Conservation (phyloP, 106 monocot species). For the Narthecium ossifragum region DNA sequence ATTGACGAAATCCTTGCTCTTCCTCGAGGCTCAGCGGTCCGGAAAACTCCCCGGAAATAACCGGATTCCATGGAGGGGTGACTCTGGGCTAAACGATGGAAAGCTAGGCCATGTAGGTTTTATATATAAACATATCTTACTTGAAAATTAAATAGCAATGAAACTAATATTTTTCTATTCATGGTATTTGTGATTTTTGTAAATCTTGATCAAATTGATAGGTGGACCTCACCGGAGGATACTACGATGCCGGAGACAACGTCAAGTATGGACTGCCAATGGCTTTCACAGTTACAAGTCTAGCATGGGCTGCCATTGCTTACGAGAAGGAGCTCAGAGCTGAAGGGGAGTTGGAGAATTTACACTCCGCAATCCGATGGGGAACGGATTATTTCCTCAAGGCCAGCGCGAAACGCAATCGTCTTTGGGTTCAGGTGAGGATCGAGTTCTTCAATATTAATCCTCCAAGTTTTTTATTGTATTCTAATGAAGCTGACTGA, state of each 20-base stretch:
- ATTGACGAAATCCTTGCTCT: slow-evolving; percentile 49
- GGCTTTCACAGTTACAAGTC: slow-evolving; percentile 91
- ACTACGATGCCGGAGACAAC: slow-evolving; percentile 94
- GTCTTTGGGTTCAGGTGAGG: slow-evolving; percentile 68
- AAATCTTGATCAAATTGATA: background rate
- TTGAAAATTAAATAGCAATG: background rate
- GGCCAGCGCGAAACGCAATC: slow-evolving; percentile 37
- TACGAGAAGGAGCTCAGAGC: slow-evolving; percentile 45
- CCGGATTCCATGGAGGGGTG: slow-evolving; percentile 68
- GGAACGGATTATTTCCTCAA: slow-evolving; percentile 93
- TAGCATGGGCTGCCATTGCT: slow-evolving; percentile 67
- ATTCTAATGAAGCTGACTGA: no score
- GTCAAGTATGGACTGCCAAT: slow-evolving; percentile 91
- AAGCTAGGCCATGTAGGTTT: slow-evolving; percentile 43
- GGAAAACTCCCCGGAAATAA: slow-evolving; percentile 47
- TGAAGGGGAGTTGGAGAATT: slow-evolving; percentile 47
- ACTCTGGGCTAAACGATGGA: slow-evolving; percentile 65
- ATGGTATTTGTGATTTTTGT: no score
- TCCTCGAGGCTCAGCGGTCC: slow-evolving; percentile 64
- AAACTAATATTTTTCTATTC: background rate
- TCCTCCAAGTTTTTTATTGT: no score
- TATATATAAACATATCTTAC: background rate
- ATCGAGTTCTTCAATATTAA: background rate
- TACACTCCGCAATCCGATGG: slow-evolving; percentile 72
- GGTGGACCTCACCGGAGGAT: slow-evolving; percentile 66